phyloP scores from a whole-genome alignment of 495 filamentous ascomycete species.

The Oleoguttula mirabilis region DNA sequence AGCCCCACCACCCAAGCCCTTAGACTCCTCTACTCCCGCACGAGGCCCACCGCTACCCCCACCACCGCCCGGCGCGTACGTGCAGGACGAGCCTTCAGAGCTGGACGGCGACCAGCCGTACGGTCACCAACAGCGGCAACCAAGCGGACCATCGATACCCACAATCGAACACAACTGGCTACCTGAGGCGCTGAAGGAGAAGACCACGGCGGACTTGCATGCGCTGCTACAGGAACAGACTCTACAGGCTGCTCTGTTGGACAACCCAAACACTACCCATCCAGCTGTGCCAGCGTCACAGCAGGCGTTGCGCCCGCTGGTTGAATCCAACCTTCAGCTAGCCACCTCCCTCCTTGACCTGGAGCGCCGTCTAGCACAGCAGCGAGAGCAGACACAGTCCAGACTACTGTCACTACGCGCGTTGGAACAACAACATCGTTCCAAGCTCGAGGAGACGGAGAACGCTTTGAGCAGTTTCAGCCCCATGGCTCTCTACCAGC shows the following conservation, averaged over 20 bases:
- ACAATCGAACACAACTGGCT: slow-evolving; percentile 32
- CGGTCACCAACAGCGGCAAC: slow-evolving; percentile 11
- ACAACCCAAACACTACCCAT: slow-evolving; percentile 52
- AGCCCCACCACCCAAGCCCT: slow-evolving; percentile 33
- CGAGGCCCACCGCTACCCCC: slow-evolving; percentile 31
- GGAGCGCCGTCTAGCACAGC: slow-evolving; percentile 47
- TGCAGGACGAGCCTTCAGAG: slow-evolving; percentile 16
- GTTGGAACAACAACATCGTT: slow-evolving; percentile 80
- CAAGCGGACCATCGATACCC: slow-evolving; percentile 10
- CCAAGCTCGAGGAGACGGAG: slow-evolving; percentile 83
- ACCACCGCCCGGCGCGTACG: slow-evolving; percentile 24
- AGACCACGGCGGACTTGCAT: slow-evolving; percentile 31
- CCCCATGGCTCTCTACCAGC: slow-evolving; percentile 69
- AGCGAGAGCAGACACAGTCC: slow-evolving; percentile 58
- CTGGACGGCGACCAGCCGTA: slow-evolving; percentile 10
- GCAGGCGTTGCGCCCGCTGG: slow-evolving; percentile 45
- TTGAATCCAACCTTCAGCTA: slow-evolving; percentile 56
- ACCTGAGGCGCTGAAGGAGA: slow-evolving; percentile 28
- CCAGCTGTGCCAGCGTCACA: slow-evolving; percentile 46
- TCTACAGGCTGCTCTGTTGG: slow-evolving; percentile 30
- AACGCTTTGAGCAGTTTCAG: slow-evolving; percentile 70
- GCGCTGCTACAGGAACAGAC: slow-evolving; percentile 25
- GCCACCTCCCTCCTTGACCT: slow-evolving; percentile 46
- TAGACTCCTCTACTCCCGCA: slow-evolving; percentile 25
- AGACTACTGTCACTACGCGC: slow-evolving; percentile 72